phyloP scores from a whole-genome alignment of 106 monocot species.

The Phalaenopsis equestris region DNA sequence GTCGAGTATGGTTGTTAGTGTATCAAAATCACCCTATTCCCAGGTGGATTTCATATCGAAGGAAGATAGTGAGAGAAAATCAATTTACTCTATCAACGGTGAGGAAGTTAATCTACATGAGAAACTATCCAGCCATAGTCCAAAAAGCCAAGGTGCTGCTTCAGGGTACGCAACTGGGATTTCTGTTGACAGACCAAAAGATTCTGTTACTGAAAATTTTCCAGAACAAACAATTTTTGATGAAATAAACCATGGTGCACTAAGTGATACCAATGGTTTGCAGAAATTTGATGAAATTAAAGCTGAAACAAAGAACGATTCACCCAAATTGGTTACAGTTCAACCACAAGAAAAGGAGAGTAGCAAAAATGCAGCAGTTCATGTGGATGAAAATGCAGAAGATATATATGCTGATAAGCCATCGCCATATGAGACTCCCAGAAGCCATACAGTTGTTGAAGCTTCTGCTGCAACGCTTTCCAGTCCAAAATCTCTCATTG shows the following conservation, averaged over 20 bases:
- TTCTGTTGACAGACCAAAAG: not conserved
- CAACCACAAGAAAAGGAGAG: slow-evolving; percentile 1
- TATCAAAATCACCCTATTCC: slow-evolving; percentile 13
- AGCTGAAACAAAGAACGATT: slow-evolving; percentile 14
- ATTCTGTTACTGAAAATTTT: not conserved
- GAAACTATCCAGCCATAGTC: not conserved
- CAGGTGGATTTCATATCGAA: not conserved
- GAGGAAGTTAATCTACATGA: not conserved
- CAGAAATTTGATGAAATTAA: slow-evolving; percentile 11
- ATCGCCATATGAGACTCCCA: slow-evolving; percentile 57
- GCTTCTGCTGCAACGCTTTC: slow-evolving; percentile 57
- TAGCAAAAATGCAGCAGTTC: slow-evolving; percentile 3
- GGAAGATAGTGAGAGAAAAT: not conserved
- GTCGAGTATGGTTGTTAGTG: slow-evolving; percentile 15
- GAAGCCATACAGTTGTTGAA: slow-evolving; percentile 29
- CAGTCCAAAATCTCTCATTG: slow-evolving; percentile 41
- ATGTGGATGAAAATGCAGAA: slow-evolving; percentile 22
- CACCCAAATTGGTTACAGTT: not conserved
- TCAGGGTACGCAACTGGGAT: not conserved
- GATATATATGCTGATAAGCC: slow-evolving; percentile 11
- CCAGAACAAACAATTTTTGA: not conserved
- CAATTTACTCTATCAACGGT: not conserved
- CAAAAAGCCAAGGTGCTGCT: not conserved
- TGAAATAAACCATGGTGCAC: not conserved
- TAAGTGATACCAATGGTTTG: not conserved